Conservation (phyloP, 164 flowering plant species). For the Stephania yunnanensis region DNA sequence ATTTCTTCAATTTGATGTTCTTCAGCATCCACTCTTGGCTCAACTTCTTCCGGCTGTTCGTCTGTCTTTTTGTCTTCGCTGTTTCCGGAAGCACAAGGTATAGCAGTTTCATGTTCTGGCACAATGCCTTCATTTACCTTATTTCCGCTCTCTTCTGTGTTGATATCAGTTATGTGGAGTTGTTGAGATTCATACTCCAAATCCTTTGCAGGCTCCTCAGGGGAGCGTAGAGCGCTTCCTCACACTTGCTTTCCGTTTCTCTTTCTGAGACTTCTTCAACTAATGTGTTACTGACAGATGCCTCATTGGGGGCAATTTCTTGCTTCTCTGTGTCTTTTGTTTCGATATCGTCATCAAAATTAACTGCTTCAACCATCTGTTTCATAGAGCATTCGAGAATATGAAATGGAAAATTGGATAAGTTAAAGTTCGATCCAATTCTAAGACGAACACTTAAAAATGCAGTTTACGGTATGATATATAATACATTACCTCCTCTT, state of each 20-base stretch:
- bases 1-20: conserved; percentile 16
- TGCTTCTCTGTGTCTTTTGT: conserved; percentile 10
- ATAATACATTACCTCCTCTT: conserved; percentile 10
- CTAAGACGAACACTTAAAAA: background rate
- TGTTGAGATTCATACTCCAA: conserved; percentile 16
- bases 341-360: conserved; percentile 8
- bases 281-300: background rate
- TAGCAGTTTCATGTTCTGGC: background rate
- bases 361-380: conserved; percentile 17
- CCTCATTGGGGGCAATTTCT: background rate
- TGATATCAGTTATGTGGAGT: conserved; percentile 5
- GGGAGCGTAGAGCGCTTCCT: conserved; percentile 9
- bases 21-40: conserved; percentile 5
- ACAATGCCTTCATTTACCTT: conserved; percentile 13
- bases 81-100: background rate
- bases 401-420: background rate
- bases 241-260: conserved; percentile 6
- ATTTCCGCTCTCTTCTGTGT: conserved; percentile 18
- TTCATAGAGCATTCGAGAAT: background rate
- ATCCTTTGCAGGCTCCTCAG: conserved; percentile 7
- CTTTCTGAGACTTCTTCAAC: conserved; percentile 11
- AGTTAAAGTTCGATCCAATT: background rate
- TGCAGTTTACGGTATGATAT: conserved; percentile 6
- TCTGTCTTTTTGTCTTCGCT: background rate
- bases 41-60: conserved; percentile 8